Evolutionary conservation across 2,329 filamentous ascomycete genomes (phyloP), one percentile per base, ranked within the genome.

Genomic region (Hypoxylon sp.): DNA sequence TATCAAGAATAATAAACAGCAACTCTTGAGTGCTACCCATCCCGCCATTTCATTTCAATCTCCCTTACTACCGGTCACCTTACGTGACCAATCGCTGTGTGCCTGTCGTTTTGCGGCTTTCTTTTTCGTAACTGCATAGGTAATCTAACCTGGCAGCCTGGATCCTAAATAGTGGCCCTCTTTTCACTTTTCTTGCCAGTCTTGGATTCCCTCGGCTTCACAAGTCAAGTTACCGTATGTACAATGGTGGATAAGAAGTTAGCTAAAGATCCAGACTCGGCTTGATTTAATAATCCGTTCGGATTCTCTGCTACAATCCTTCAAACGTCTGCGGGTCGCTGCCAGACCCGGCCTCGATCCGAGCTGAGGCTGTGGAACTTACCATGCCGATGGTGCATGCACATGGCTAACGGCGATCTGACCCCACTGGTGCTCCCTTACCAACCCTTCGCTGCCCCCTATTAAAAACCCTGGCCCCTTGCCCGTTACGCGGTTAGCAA

Each of bases 401-500:
- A 70, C 68, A 70, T 70, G 68, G 68, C 59, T 66, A 44, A 64
- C 39, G 46, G 55, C 55, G 68, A 70, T 70, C 68, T 54, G 57
- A 65, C 37, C 63, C 68, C 68, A 65, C 62, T 54, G 19, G 14
- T 53, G 44, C 65, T 57, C 44, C 37, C 53, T 33, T 55, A 42
- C 55, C 52, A 33, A n/a, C 54, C 50, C 56, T 35, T 50, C 10
- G n/a, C 17, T 31, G 6, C 22, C 57, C 61, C 65, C 56, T 61
- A 61, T 65, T 65, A 65, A 65, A 53, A 46, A 13, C 24, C 65
- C 51, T 22, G 22, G 39, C 46, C 42, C 55, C 54, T 50, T 33
- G 33, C 29, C 33, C 37, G 39, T 62, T 62, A 60, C 62, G 68
- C 54, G 54, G 68, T 61, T 65, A 51, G 53, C 35, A 63, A 59